phyloP scores from a whole-genome alignment of 2,329 filamentous ascomycete species.

The Neobulgaria alba region DNA sequence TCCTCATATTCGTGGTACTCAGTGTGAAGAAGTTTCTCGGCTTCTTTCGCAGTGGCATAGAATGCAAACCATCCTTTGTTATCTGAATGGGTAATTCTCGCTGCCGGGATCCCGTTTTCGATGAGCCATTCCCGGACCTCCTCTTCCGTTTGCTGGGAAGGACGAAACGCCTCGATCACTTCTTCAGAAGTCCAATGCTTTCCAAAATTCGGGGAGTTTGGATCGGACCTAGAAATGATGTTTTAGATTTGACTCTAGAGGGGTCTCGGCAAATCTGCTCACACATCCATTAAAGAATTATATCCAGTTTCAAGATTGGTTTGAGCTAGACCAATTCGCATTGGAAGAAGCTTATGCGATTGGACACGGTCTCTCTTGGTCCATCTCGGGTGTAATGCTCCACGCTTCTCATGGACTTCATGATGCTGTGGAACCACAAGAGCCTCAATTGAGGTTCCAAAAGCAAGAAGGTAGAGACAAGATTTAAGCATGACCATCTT shows the following conservation, averaged over 20 bases:
- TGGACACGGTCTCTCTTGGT: conserved; percentile 17
- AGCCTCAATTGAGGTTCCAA: no score
- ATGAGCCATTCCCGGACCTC: conserved; percentile 29
- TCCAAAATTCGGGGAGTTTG: conserved; percentile 21
- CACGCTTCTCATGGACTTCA: conserved; percentile 21
- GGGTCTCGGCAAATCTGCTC: conserved; percentile 5
- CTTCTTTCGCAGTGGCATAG: conserved; percentile 29
- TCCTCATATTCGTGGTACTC: conserved; percentile 38
- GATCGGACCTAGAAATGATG: not conserved
- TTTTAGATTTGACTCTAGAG: not conserved
- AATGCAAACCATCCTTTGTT: conserved; percentile 33
- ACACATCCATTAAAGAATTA: conserved; percentile 22
- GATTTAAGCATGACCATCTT: no score
- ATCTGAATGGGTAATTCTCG: conserved; percentile 5
- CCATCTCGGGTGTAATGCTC: conserved; percentile 16
- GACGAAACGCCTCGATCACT: conserved; percentile 28
- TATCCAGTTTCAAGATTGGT: conserved; percentile 19
- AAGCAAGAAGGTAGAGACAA: no score
- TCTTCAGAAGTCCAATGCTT: conserved; percentile 29
- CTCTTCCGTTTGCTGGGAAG: conserved; percentile 25
- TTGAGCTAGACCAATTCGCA: conserved; percentile 21
- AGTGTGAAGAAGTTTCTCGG: conserved; percentile 31
- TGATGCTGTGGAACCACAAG: conserved; percentile 13
- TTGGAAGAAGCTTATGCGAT: conserved; percentile 17
- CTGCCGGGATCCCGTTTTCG: not conserved